Evolutionary conservation across 352 stramenopile genomes (phyloP), one percentile per base, ranked within the genome.

Genomic region (Phytophthora cajani): DNA sequence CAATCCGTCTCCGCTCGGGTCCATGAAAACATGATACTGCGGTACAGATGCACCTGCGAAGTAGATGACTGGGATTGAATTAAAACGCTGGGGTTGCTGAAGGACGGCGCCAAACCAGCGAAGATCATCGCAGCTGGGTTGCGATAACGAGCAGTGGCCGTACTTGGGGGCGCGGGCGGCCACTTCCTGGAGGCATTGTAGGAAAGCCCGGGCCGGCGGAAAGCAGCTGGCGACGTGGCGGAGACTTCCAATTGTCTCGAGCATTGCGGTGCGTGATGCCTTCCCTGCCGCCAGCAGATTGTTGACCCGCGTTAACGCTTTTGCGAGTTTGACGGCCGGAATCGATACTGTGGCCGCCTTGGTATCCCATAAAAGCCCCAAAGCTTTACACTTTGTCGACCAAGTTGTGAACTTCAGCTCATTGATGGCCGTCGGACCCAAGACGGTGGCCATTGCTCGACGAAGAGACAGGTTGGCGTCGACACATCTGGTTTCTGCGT

Each of bases 401-500:
- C 68, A 71, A 12, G 12, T 21, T 9, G 57, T 75, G 17, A 75
- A 71, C n/a, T 55, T 68, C 14, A 57, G 2, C 53, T 64, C 44
- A 1, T 70, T 69, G 47, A 70, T 63, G 2, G 51, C 50, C 0
- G 47, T 59, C 0, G 67, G 61, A 3, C 56, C 55, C 1, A 80
- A 55, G 0, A 77, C 61, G 0, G 32, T 62, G 0, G 60, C 50
- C 62, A 74, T 80, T 2, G 65, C 58, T 3, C 40, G 46, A 19
- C 74, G 62, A 1, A 74, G 63, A 2, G 66, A 52, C 2, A 69
- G 0, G 16, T 73, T 58, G 2, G 68, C 72, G 1, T 77, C 67
- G 1, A 27, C 7, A 17, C 62, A 64, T 1, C 40, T 32, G 0
- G 47, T 57, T 2, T 47, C 55, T 3, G 12, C 23, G 8, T 71